These are phyloP conservation scores for Paraphoma chrysanthemicola DNA, from an alignment of 2,329 filamentous ascomycete genomes.

Conservation along the genomic window DNA sequence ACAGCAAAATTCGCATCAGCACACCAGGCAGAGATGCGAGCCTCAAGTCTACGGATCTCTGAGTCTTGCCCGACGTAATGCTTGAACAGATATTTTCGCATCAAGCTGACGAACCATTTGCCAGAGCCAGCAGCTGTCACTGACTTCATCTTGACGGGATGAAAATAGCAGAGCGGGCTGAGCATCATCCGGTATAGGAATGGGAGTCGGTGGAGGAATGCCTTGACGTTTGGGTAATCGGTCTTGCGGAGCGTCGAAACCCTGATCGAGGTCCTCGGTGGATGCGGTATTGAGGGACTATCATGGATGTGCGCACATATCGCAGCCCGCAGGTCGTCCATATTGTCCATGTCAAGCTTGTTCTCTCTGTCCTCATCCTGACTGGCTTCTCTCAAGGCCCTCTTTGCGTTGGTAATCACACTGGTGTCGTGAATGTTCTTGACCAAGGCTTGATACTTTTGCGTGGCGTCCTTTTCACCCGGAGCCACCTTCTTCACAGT, in stretches of 20 bases:
- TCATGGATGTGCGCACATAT: conserved; percentile 58
- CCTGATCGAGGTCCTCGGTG: conserved; percentile 56
- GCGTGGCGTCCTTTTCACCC: conserved; percentile 53
- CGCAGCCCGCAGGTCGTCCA: conserved; percentile 55
- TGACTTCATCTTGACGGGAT: conserved; percentile 58
- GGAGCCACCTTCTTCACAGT: conserved; percentile 53
- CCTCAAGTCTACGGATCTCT: conserved; percentile 56
- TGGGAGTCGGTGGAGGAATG: conserved; percentile 58
- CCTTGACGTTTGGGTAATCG: conserved; percentile 49
- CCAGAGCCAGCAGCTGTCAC: conserved; percentile 60
- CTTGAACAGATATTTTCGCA: conserved; percentile 59
- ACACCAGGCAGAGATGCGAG: conserved; percentile 58
- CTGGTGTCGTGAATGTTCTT: conserved; percentile 40
- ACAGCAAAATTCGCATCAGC: conserved; percentile 62
- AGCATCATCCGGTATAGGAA: conserved; percentile 58
- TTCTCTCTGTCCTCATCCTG: conserved; percentile 34
- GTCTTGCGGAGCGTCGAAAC: conserved; percentile 58
- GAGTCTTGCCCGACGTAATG: conserved; percentile 53
- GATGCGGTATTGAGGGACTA: conserved; percentile 58
- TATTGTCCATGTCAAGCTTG: conserved; percentile 48
- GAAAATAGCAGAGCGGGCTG: conserved; percentile 59
- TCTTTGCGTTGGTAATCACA: conserved; percentile 35
- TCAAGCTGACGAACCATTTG: conserved; percentile 56
- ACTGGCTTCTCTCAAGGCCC: conserved; percentile 30
- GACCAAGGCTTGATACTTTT: conserved; percentile 53